Evolutionary conservation across 2,329 filamentous ascomycete genomes (phyloP).

Genomic region (Trichoderma koningiopsis): DNA sequence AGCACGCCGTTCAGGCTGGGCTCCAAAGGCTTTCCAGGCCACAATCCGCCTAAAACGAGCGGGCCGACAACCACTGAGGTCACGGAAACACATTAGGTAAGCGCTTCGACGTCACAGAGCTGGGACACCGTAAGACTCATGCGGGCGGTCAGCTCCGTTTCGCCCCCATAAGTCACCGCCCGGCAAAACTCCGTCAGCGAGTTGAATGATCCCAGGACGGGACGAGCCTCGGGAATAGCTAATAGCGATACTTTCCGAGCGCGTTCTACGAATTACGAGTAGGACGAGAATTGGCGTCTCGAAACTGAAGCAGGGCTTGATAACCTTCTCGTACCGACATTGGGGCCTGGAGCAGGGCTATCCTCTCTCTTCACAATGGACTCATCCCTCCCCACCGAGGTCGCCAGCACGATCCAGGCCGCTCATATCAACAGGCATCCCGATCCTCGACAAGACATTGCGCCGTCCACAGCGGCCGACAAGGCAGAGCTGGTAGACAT

Average conservation of each 20-base stretch:
- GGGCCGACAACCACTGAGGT: neutral
- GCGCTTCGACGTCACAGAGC: slow-evolving; percentile 9
- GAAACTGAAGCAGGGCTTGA: neutral
- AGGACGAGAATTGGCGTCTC: neutral
- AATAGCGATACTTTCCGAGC: neutral
- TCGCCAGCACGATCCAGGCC: slow-evolving; percentile 79
- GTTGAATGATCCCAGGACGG: neutral
- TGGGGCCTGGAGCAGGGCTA: neutral
- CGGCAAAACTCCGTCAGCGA: slow-evolving; percentile 32
- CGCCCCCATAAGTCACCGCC: slow-evolving; percentile 33
- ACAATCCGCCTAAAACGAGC: slow-evolving; percentile 15
- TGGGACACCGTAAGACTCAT: neutral
- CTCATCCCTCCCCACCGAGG: slow-evolving; percentile 62
- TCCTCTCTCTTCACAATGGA: slow-evolving; percentile 44
- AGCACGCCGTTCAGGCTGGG: neutral
- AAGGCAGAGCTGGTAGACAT: slow-evolving; percentile 20
- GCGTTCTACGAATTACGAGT: neutral
- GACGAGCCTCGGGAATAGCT: slow-evolving; percentile 2
- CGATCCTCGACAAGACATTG: slow-evolving; percentile 72
- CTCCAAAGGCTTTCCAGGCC: neutral
- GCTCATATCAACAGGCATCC: slow-evolving; percentile 75
- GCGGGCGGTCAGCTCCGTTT: neutral
- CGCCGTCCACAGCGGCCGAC: slow-evolving; percentile 41
- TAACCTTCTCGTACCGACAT: neutral
- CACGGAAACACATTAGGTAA: slow-evolving; percentile 19